A percentile compares a stretch with the other conserved stretches of the same genome.
These are phyloP conservation scores for Arthroderma uncinatum DNA, from an alignment of 2,329 filamentous ascomycete genomes.

Conservation along the genomic window DNA sequence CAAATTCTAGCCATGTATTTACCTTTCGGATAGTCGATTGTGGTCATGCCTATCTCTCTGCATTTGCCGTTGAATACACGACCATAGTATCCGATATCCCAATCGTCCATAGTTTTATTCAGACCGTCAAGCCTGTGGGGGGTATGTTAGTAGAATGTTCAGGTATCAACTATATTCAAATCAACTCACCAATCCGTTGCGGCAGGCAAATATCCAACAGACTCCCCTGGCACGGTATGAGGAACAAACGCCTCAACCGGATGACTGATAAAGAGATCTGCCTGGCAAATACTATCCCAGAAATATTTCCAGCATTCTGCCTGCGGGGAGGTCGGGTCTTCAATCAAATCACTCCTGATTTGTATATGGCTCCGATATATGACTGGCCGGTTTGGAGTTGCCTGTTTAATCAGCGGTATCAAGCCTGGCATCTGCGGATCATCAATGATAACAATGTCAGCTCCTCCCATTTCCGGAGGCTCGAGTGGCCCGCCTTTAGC, in stretches of 20 bases:
- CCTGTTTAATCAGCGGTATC: constrained; percentile 61
- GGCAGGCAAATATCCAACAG: constrained; percentile 64
- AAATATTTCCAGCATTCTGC: constrained; percentile 64
- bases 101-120: constrained; percentile 61
- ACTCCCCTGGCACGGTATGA: constrained; percentile 51
- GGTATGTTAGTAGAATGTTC: constrained; percentile 9
- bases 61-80: constrained; percentile 57
- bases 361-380: constrained; percentile 78
- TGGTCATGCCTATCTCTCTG: constrained; percentile 44
- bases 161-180: not conserved
- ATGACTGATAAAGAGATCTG: constrained; percentile 73
- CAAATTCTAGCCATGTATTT: constrained; percentile 19
- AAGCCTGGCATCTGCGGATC: constrained; percentile 76
- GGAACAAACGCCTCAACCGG: constrained; percentile 69
- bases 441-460: constrained; percentile 66
- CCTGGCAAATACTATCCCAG: constrained; percentile 58
- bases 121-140: constrained; percentile 63
- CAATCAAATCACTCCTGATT: constrained; percentile 62
- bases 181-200: constrained; percentile 60
- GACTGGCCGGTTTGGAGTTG: constrained; percentile 61
- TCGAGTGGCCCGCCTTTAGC: constrained; percentile 55
- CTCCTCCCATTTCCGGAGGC: constrained; percentile 55
- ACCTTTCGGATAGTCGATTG: constrained; percentile 31
- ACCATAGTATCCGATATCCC: constrained; percentile 62
- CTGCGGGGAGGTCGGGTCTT: constrained; percentile 53